Evolutionary conservation across 352 stramenopile species (phyloP), one percentile per base, ranked within the genome.

Genomic region (Peronospora tabacina): DNA sequence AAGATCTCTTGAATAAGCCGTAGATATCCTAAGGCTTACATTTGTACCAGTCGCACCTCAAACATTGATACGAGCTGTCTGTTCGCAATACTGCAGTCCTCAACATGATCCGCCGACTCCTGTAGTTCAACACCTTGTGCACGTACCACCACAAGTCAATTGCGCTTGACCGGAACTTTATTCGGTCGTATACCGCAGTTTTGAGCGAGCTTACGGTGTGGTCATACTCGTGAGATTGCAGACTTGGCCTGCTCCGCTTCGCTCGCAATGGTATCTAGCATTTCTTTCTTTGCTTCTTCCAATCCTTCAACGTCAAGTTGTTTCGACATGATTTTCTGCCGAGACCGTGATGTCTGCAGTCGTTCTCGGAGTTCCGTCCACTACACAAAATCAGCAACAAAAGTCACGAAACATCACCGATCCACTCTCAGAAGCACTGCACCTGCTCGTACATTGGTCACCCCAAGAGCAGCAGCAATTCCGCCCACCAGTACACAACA

Each of bases 341-440:
- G 63, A 9, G 35, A 29, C 6, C 33, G 51, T 34, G 69, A 43
- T 5, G 58, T 55, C 34, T 74, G 61, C 44, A 76, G 59, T 9
- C 65, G 59, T 17, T 72, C 47, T n/a, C 58, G 65, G 45, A 82
- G 63, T n/a, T 63, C 58, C 17, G 29, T 73, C 65, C 35, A 35
- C 58, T 58, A 55, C 5, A 56, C 63, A 53, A 12, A 20, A 43
- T 12, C 19, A 64, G 30, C 11, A 12, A 9, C 55, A 47, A 50
- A 7, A 29, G 44, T 40, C 16, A 60, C 19, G 45, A 33, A 56
- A 36, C 54, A 19, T 11, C 39, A 48, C 11, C n/a, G 22, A 30
- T 40, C 37, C 29, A 22, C 26, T 17, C 37, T 3, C 9, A 26
- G 30, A 11, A 42, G 24, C n/a, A 54, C 36, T 44, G 11, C 15